Evolutionary conservation across 108 stramenopile species (phyloP).

Genomic region (Fistulifera solaris): DNA sequence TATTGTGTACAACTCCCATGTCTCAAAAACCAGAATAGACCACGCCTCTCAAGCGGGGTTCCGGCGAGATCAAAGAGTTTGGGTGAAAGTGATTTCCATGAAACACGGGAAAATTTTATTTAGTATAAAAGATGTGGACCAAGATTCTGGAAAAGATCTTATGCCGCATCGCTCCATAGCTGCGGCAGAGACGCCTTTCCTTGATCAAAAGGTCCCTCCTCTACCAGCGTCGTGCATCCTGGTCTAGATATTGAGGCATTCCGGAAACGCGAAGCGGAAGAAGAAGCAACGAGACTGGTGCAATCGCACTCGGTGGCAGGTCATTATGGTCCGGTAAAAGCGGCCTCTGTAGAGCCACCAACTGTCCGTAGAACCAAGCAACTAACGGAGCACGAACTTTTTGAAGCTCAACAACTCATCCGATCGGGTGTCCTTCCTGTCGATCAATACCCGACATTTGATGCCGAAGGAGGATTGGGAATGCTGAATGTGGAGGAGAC

Average conservation of each 20-base stretch:
- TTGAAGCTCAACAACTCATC: slow-evolving; percentile 94
- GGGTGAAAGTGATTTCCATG: slow-evolving; percentile 87
- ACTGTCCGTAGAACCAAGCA: slow-evolving; percentile 63
- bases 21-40: slow-evolving; percentile 41
- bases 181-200: neutral
- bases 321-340: slow-evolving; percentile 8
- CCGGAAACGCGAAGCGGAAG: slow-evolving; percentile 54
- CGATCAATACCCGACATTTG: slow-evolving; percentile 94
- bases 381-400: slow-evolving; percentile 93
- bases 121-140: slow-evolving; percentile 93
- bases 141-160: slow-evolving; percentile 79
- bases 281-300: slow-evolving; percentile 35
- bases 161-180: slow-evolving; percentile 72
- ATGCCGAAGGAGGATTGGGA: slow-evolving; percentile 85
- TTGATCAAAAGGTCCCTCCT: slow-evolving; percentile 10
- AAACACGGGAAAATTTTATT: slow-evolving; percentile 52
- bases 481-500: slow-evolving; percentile 90
- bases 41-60: slow-evolving; percentile 53
- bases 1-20: slow-evolving; percentile 80
- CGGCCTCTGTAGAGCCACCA: neutral
- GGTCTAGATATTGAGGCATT: slow-evolving; percentile 80
- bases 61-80: slow-evolving; percentile 59
- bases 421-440: slow-evolving; percentile 93
- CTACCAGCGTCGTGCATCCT: slow-evolving; percentile 67
- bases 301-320: slow-evolving; percentile 11